These are phyloP conservation scores for Pelargonium fulgidum DNA, from an alignment of 441 rosid genomes.

Conservation along the genomic window DNA sequence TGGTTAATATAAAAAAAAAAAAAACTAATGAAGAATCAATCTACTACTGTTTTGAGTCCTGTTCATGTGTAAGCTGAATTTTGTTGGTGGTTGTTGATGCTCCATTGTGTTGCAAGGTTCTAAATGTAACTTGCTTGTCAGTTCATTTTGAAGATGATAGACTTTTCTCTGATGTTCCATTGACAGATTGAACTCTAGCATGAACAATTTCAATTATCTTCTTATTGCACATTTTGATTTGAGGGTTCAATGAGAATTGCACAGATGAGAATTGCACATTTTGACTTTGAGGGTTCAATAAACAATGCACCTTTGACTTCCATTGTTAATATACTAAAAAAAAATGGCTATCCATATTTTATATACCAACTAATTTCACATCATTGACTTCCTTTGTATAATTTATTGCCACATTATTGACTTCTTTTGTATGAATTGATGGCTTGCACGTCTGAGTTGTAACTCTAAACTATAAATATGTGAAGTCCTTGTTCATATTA, in stretches of 20 bases:
- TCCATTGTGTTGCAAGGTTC: too few relatives aligned
- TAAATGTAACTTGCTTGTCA: background rate
- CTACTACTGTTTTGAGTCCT: background rate
- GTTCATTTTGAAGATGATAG: background rate
- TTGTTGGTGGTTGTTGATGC: background rate
- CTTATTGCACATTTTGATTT: too few relatives aligned
- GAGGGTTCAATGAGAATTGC: too few relatives aligned
- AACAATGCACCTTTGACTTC: background rate
- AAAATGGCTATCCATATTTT: background rate
- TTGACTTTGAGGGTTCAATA: background rate
- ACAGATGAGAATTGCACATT: too few relatives aligned
- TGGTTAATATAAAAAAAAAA: too few relatives aligned
- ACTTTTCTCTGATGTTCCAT: background rate
- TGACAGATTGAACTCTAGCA: background rate
- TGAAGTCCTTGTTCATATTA: background rate
- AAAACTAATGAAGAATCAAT: background rate
- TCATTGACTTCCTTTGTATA: background rate
- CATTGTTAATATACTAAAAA: background rate
- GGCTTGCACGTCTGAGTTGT: conserved; percentile 3
- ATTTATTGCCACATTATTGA: background rate
- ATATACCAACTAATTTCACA: background rate
- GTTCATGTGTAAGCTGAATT: background rate
- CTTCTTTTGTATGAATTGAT: background rate
- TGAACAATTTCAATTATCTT: too few relatives aligned
- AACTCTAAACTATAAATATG: background rate